These are phyloP conservation scores for Erodium maritimum DNA, from an alignment of 345 rosid species.

Conservation along the genomic window DNA sequence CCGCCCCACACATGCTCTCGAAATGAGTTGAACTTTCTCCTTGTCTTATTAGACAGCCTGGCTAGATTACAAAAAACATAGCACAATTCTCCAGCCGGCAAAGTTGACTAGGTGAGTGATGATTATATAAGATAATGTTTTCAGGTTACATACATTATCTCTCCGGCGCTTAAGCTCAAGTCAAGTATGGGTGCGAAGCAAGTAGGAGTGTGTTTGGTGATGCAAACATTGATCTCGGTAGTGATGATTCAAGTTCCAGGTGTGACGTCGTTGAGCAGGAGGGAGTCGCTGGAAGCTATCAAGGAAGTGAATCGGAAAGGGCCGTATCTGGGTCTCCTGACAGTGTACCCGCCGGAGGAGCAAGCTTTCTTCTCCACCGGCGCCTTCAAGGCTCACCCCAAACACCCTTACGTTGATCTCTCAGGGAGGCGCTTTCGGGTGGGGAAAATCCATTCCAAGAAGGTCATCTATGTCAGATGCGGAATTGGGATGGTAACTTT, in stretches of 20 bases:
- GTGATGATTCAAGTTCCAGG: constrained; percentile 11
- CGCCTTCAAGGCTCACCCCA: constrained; percentile 21
- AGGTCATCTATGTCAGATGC: constrained; percentile 43
- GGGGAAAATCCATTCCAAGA: constrained; percentile 29
- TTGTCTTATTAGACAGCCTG: too few relatives aligned
- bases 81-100: too few relatives aligned
- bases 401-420: constrained; percentile 30
- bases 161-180: neutral
- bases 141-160: neutral
- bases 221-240: neutral
- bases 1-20: too few relatives aligned
- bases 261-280: constrained; percentile 6
- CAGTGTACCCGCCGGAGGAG: constrained; percentile 34
- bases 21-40: too few relatives aligned
- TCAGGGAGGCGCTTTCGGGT: constrained; percentile 36
- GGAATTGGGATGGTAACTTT: constrained; percentile 41
- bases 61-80: too few relatives aligned
- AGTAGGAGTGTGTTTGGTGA: neutral
- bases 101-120: neutral
- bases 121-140: too few relatives aligned
- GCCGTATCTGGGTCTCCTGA: constrained; percentile 35
- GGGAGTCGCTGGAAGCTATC: constrained; percentile 9
- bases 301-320: constrained; percentile 27
- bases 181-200: constrained; percentile 7
- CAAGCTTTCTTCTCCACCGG: constrained; percentile 22